Percentiles rank a stretch among this genome's conserved stretches.
phyloP scores from a whole-genome alignment of 2,329 filamentous ascomycete species.

The Gaeumannomyces tritici region DNA sequence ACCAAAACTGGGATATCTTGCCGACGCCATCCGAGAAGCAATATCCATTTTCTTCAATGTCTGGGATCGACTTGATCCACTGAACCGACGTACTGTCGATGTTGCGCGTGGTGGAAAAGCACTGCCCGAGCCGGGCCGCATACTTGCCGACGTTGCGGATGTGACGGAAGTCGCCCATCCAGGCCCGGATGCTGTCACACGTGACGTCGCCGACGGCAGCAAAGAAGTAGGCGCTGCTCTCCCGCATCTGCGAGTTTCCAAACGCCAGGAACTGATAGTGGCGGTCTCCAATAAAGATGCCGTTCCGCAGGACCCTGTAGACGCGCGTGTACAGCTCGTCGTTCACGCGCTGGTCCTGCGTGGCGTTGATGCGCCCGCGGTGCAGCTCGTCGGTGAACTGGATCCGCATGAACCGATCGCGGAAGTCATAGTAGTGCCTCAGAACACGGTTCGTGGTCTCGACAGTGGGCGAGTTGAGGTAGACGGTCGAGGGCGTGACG shows the following conservation, averaged over 20 bases:
- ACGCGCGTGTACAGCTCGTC: conserved; percentile 68
- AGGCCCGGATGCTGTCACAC: conserved; percentile 67
- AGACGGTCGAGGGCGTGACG: conserved; percentile 76
- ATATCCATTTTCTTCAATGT: conserved; percentile 59
- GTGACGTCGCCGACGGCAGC: conserved; percentile 57
- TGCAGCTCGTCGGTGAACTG: conserved; percentile 78
- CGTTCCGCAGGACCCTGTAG: conserved; percentile 60
- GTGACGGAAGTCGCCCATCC: conserved; percentile 78
- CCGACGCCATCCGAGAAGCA: conserved; percentile 90
- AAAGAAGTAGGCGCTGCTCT: conserved; percentile 91
- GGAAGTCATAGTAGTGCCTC: conserved; percentile 55
- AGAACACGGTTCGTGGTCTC: conserved; percentile 86
- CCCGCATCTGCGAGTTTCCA: conserved; percentile 89
- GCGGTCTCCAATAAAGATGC: conserved; percentile 73
- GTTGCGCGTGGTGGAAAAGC: conserved; percentile 84
- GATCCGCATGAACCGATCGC: conserved; percentile 78
- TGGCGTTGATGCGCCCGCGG: conserved; percentile 49
- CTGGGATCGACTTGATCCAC: conserved; percentile 50
- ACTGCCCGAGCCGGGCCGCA: conserved; percentile 82
- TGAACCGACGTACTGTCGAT: conserved; percentile 55
- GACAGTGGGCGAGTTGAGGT: conserved; percentile 65
- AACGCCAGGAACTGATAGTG: conserved; percentile 87
- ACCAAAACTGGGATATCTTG: conserved; percentile 74
- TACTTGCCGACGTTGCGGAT: conserved; percentile 84
- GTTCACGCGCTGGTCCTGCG: conserved; percentile 42